Percentiles rank a stretch among this genome's conserved stretches.
Evolutionary conservation across 225 moss, liverwort and hornwort genomes (phyloP).

Genomic region (Asterella californica): DNA sequence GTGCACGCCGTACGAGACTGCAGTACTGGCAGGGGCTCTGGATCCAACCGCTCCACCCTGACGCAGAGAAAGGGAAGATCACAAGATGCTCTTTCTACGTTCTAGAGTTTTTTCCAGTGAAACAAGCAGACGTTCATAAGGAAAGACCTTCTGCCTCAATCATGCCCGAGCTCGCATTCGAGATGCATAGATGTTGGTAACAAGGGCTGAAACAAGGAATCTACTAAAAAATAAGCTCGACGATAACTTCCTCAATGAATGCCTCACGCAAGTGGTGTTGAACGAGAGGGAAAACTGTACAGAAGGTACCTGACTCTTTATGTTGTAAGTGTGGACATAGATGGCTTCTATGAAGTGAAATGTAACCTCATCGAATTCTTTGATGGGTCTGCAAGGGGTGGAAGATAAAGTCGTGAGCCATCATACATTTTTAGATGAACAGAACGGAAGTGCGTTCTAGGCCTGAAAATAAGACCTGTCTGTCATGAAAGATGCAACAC

Average conservation of each 20-base stretch:
- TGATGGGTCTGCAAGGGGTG: conserved; percentile 57
- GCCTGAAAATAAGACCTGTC: no score
- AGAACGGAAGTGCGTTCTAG: no score
- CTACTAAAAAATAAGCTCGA: background rate
- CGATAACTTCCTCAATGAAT: background rate
- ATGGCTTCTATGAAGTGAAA: conserved; percentile 97
- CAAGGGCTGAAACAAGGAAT: no score
- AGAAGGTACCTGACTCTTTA: conserved; percentile 53
- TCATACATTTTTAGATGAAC: background rate
- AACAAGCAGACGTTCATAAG: no score
- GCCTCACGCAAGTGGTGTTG: background rate
- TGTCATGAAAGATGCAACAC: background rate
- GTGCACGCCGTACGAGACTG: conserved; percentile 26
- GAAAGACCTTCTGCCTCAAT: background rate
- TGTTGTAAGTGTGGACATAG: conserved; percentile 65
- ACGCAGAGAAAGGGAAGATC: background rate
- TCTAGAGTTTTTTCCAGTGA: no score
- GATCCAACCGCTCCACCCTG: conserved; percentile 29
- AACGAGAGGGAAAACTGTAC: background rate
- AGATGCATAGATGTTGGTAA: no score
- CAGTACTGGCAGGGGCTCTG: conserved; percentile 28
- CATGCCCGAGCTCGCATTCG: background rate
- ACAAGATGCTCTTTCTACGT: no score
- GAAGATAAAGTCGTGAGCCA: no score
- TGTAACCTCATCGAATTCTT: conserved; percentile 90